Conservation (phyloP, 495 filamentous ascomycete species). For the Penicillium pulvis region DNA sequence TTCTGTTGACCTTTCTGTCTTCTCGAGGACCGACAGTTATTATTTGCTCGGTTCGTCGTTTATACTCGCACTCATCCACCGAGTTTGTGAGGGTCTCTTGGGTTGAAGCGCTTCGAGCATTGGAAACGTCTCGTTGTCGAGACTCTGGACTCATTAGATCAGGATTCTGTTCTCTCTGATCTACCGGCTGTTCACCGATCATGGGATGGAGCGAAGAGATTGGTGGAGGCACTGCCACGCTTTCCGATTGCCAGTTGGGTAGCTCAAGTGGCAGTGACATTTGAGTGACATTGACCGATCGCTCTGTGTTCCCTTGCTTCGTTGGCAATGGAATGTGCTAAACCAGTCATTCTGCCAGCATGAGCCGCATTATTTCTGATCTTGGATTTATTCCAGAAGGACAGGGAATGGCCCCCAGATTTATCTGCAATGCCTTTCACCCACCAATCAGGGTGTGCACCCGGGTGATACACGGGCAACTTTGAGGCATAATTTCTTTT, state of each 20-base stretch:
- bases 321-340: neutral
- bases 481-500: neutral
- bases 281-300: neutral
- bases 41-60: neutral
- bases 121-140: neutral
- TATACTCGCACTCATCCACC: neutral
- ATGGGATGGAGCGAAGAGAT: neutral
- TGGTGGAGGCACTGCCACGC: neutral
- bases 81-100: neutral
- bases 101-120: neutral
- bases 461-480: neutral
- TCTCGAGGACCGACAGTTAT: neutral
- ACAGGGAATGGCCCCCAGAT: neutral
- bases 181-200: neutral
- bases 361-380: neutral
- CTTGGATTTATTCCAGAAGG: neutral
- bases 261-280: neutral
- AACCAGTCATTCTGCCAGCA: neutral
- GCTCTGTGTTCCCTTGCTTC: neutral
- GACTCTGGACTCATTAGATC: neutral
- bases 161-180: neutral
- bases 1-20: slow-evolving; percentile 19
- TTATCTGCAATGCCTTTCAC: neutral
- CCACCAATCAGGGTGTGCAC: neutral
- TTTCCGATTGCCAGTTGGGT: neutral